A percentile compares a stretch with the other conserved stretches of the same genome.
Evolutionary conservation across 2,329 filamentous ascomycete species (phyloP).

Genomic region (Tympanopsis confertula): DNA sequence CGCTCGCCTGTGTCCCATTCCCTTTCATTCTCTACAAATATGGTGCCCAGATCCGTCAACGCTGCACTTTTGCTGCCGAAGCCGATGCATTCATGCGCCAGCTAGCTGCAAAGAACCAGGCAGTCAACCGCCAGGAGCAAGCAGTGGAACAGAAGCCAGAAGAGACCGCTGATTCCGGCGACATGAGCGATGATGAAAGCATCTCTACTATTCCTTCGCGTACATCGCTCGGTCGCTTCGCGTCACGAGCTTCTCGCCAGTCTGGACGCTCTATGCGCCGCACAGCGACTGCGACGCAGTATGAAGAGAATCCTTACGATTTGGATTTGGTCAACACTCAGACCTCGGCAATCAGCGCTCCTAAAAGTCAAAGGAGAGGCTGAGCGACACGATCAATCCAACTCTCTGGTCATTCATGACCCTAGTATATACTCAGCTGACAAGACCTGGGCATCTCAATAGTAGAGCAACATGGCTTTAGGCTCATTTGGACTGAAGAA

Average conservation of each 20-base stretch:
- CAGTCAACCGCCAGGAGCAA: background rate
- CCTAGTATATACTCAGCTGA: no score
- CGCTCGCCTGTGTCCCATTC: conserved; percentile 9
- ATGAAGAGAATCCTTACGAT: conserved; percentile 1
- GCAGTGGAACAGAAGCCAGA: background rate
- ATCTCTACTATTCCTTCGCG: background rate
- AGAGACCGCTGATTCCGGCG: background rate
- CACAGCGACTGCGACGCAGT: conserved; percentile 1
- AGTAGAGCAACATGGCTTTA: no score
- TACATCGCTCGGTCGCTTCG: background rate
- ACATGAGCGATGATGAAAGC: background rate
- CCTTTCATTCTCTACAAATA: conserved; percentile 12
- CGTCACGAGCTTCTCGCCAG: background rate
- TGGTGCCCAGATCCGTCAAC: conserved; percentile 4
- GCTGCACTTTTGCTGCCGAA: background rate
- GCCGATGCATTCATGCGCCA: background rate
- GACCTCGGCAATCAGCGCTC: background rate
- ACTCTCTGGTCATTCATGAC: no score
- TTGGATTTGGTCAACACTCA: background rate
- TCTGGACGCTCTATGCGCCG: no score
- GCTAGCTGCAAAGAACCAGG: background rate
- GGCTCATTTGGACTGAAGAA: no score
- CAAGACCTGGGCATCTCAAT: no score
- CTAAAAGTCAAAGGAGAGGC: no score
- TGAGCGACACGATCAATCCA: no score